Evolutionary conservation across 495 filamentous ascomycete species (phyloP), one percentile per base, ranked within the genome.

Genomic region (Penicillium arizonense): DNA sequence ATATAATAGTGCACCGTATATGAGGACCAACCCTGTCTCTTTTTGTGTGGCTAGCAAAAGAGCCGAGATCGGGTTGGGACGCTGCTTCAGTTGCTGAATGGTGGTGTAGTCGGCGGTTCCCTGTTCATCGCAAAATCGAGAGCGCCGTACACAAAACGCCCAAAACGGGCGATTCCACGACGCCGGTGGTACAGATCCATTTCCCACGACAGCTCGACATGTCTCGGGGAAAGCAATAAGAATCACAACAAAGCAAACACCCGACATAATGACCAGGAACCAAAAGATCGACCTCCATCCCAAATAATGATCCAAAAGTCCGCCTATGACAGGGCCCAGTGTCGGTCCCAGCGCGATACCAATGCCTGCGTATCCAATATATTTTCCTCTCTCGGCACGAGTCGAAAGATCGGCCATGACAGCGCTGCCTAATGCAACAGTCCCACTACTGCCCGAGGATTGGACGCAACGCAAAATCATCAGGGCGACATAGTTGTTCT

Each of bases 281-380:
- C 86, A 90, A 62, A 91, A 93, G 37, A 88, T 86, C 41, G 79
- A 74, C 21, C 82, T 62, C 87, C 87, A 91, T 0, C 84, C 85
- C 0, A 89, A 71, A 40, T 80, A 87, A 28, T 87, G 74, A 8
- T 76, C 70, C 1, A 90, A 67, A 0, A 89, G 52, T 0, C 87
- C 87, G 2, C 87, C 87, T 14, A 90, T 74, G 0, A 87, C 74
- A 0, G 85, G 86, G 1, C 81, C 83, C 4, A 87, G 50, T 0
- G 80, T 72, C 3, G 83, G 81, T 0, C 79, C 82, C 8, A 73
- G 33, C 0, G 66, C 59, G 3, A 59, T 51, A 0, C 68, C 65
- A 36, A 68, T 53, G 10, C 56, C 39, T 1, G 66, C 61, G 42
- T 67, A 74, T 0, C 57, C 73, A 1, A 81, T 71, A 34, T 77